Conservation (phyloP, 139 green algal genomes). For the Nannochloris sp. region DNA sequence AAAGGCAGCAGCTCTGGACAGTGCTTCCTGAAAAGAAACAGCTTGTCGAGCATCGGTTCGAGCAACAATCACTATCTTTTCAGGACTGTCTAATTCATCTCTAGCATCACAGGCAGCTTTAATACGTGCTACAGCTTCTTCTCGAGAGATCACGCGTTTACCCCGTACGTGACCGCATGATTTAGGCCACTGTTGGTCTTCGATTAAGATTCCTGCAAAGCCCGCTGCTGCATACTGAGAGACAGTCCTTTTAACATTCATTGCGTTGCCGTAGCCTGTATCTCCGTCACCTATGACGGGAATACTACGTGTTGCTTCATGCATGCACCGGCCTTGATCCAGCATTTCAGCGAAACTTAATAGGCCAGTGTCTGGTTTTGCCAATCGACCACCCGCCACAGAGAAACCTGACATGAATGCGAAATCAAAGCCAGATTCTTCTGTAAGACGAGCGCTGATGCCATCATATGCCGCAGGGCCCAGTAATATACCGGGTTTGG, state of each 20-base stretch:
- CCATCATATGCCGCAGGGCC: conserved; percentile 76
- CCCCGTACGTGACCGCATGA: conserved; percentile 85
- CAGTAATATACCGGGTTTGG: conserved; percentile 11
- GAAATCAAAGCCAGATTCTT: conserved; percentile 67
- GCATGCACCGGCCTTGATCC: conserved; percentile 46
- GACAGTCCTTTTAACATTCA: conserved; percentile 94
- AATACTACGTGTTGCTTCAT: conserved; percentile 64
- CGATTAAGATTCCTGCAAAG: conserved; percentile 87
- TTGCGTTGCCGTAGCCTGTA: conserved; percentile 91
- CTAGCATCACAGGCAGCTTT: conserved; percentile 64
- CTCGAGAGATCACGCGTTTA: conserved; percentile 71
- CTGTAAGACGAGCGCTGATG: conserved; percentile 70
- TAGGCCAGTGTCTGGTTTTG: conserved; percentile 73
- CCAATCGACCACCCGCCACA: conserved; percentile 59
- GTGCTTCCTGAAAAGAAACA: conserved; percentile 55
- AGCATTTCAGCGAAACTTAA: conserved; percentile 83
- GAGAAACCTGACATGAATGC: conserved; percentile 88
- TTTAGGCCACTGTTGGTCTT: conserved; percentile 90
- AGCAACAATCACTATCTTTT: conserved; percentile 89
- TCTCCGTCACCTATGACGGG: conserved; percentile 95
- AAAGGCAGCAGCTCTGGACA: conserved; percentile 76
- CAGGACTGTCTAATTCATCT: conserved; percentile 26
- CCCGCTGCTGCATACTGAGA: conserved; percentile 71
- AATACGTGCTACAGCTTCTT: conserved; percentile 79
- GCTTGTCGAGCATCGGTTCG: conserved; percentile 75